Percentiles rank a stretch among this genome's conserved stretches.
Evolutionary conservation across 139 green algal genomes (phyloP).

Genomic region (Closterium sp.): DNA sequence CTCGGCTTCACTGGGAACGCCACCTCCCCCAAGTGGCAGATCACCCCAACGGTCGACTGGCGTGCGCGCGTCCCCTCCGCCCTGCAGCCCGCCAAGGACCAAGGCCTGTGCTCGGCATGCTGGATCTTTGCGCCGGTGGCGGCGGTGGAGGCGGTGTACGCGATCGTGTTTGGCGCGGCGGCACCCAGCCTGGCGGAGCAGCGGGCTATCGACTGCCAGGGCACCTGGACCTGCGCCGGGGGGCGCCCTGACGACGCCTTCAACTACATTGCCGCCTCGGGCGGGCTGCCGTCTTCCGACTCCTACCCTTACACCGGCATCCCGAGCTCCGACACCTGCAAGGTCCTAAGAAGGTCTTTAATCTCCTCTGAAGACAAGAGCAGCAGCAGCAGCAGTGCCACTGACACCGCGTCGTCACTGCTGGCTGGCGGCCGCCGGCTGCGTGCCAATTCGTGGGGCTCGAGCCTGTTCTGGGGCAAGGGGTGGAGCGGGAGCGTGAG

Average conservation of each 20-base stretch:
- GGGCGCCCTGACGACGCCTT: background rate
- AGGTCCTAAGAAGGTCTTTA: background rate
- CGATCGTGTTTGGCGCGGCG: background rate
- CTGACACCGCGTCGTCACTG: background rate
- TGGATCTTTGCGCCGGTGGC: constrained; percentile 2
- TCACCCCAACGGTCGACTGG: background rate
- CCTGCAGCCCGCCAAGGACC: background rate
- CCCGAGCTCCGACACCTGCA: background rate
- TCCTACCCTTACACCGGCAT: background rate
- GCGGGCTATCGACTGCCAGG: background rate
- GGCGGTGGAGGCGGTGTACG: background rate
- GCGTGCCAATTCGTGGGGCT: background rate
- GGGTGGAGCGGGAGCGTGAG: background rate
- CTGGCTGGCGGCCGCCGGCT: background rate
- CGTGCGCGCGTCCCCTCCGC: background rate
- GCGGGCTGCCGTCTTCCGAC: background rate
- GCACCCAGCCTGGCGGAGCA: background rate
- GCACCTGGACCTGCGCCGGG: background rate
- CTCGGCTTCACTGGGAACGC: background rate
- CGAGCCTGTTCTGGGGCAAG: background rate
- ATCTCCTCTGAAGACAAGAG: background rate
- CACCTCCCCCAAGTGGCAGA: background rate
- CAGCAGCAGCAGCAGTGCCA: background rate
- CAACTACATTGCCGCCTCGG: background rate
- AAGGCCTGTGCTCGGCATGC: background rate